These are phyloP conservation scores for Verticillium dahliae DNA, from an alignment of 2,329 filamentous ascomycete species.

Conservation along the genomic window DNA sequence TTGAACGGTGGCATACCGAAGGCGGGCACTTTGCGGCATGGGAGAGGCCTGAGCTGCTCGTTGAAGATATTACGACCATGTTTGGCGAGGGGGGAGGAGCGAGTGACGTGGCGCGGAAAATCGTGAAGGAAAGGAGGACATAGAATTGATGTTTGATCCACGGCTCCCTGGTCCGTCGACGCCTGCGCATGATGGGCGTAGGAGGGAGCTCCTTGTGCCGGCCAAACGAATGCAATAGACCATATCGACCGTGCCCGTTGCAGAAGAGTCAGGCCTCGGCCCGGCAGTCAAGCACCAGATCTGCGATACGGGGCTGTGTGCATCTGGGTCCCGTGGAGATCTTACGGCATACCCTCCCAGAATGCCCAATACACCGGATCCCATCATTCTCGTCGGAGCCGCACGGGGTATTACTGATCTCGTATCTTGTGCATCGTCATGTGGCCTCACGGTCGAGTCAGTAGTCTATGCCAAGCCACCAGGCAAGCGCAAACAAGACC, in stretches of 20 bases:
- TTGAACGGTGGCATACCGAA: conserved; percentile 39
- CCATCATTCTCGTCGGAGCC: not conserved
- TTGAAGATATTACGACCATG: conserved; percentile 48
- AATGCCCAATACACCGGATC: not conserved
- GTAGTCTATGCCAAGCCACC: not conserved
- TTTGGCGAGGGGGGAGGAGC: conserved; percentile 46
- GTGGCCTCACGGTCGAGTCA: not conserved
- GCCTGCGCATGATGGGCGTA: not conserved
- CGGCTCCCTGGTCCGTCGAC: not conserved
- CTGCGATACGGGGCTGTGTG: not conserved
- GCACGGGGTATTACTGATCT: not conserved
- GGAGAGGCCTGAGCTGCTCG: conserved; percentile 48
- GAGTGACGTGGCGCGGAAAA: conserved; percentile 22
- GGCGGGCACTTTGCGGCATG: conserved; percentile 58
- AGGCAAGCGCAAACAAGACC: not conserved
- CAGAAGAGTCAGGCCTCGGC: not conserved
- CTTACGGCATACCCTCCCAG: not conserved
- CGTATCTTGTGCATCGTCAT: not conserved
- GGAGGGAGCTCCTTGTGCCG: not conserved
- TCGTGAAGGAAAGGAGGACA: not conserved
- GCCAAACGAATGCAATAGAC: not conserved
- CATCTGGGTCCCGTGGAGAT: not conserved
- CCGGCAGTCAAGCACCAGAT: not conserved
- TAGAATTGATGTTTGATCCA: not conserved
- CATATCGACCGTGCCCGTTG: not conserved